These are phyloP conservation scores for Trichoderma oligosporum DNA, from an alignment of 2,329 filamentous ascomycete species.

Conservation along the genomic window DNA sequence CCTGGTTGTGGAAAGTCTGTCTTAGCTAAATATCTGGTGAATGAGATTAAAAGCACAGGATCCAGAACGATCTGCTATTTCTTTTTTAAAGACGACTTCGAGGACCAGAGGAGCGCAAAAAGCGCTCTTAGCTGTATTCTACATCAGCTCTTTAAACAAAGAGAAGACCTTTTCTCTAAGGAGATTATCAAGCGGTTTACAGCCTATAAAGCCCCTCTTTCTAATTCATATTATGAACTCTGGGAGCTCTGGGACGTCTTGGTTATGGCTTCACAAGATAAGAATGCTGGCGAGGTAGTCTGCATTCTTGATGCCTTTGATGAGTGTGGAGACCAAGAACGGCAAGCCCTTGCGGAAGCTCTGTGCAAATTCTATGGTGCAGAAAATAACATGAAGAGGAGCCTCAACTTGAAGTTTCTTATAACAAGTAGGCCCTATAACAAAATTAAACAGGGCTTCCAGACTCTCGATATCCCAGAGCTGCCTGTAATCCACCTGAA, in stretches of 20 bases:
- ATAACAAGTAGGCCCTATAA: constrained; percentile 33
- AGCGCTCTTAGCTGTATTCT: constrained; percentile 31
- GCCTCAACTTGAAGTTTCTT: constrained; percentile 30
- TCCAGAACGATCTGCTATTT: constrained; percentile 37
- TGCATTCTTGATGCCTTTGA: constrained; percentile 41
- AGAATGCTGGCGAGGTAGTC: constrained; percentile 27
- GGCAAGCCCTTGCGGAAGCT: constrained; percentile 21
- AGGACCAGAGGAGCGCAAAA: constrained; percentile 31
- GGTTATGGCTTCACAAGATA: not conserved
- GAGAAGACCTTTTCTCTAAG: not conserved
- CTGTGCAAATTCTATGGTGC: constrained; percentile 21
- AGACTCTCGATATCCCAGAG: constrained; percentile 2
- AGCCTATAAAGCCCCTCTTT: not conserved
- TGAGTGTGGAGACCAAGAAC: constrained; percentile 27
- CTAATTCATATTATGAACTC: not conserved
- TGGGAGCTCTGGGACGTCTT: not conserved
- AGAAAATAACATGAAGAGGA: not conserved
- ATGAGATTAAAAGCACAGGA: constrained; percentile 24
- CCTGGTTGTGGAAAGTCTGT: constrained; percentile 35
- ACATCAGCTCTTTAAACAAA: constrained; percentile 16
- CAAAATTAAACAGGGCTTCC: constrained; percentile 23
- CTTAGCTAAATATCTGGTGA: constrained; percentile 25
- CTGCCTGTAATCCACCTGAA: constrained; percentile 23
- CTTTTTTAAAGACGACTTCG: constrained; percentile 44
- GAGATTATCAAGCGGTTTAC: not conserved